Conservation (phyloP, 306 rosid genomes). For the Citrullus mucosospermus region DNA sequence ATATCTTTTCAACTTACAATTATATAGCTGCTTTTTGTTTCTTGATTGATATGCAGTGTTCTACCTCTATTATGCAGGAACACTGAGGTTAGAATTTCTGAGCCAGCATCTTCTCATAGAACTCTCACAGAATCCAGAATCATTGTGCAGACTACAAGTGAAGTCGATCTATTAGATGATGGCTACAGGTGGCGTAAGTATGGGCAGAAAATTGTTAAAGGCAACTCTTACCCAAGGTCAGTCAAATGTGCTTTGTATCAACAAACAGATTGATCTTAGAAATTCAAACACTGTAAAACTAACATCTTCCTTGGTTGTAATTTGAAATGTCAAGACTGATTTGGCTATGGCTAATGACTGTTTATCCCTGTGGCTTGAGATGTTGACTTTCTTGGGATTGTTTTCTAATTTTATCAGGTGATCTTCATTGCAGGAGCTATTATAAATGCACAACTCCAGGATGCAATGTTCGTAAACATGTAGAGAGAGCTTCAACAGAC, state of each 20-base stretch:
- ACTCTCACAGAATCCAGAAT: conserved; percentile 70
- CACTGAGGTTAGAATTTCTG: conserved; percentile 30
- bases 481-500: conserved; percentile 78
- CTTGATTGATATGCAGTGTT: conserved; percentile 1
- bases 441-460: conserved; percentile 74
- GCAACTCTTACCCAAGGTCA: conserved; percentile 81
- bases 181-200: conserved; percentile 87
- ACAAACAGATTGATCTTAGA: not conserved
- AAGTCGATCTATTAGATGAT: conserved; percentile 78
- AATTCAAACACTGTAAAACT: not conserved
- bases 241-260: not conserved
- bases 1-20: not conserved
- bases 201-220: conserved; percentile 78
- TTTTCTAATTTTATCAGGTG: not conserved
- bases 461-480: conserved; percentile 78
- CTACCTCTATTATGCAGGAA: conserved; percentile 27
- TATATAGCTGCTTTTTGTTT: not conserved
- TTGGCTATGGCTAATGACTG: not conserved
- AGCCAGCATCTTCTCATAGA: conserved; percentile 53
- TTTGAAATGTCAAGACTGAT: not conserved
- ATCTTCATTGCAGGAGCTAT: conserved; percentile 52
- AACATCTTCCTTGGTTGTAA: not conserved
- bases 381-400: not conserved
- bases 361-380: not conserved
- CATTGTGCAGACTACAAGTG: conserved; percentile 80